Base-by-base conservation (phyloP, 495 filamentous ascomycete species). In the Letharia lupina region DNA sequence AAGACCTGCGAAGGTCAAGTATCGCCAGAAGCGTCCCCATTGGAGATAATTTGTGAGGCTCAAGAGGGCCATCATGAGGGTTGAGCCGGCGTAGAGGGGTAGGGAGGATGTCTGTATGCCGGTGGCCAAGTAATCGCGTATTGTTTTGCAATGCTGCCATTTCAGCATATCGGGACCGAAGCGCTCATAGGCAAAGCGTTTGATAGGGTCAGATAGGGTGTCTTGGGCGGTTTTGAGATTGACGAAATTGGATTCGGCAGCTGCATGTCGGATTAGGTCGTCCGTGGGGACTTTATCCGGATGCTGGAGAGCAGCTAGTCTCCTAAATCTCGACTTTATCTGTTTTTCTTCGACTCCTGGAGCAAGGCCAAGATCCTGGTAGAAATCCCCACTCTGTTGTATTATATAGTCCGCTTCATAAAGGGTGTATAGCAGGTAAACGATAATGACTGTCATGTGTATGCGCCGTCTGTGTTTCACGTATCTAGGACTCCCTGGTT, bases 371-470 rank as follows among this genome's bases (percentile, higher is more conserved):
- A 98, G 81, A 54, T 84, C 83, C 57, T 83, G 76, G 77, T 96
- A 98, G 78, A 89, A 96, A 78, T 89, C 83, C 33, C 87, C 85
- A 0, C 80, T 77, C 62, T 81, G 79, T 50, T 84, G 88, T 4
- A 98, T 77, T 57, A 89, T 83, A 76, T 89, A 87, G 80, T 96
- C 91, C 64, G 89, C 87, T 77, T 98, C 93, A 78, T 92, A 96
- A 70, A 98, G 86, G 44, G 90, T 97, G 79, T 96, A 98, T 66
- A 90, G 77, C 28, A 98, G 88, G 77, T 98, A 98, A 56, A 83
- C 73, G 48, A 86, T 75, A 23, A 97, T 88, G 69, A 98, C 89
- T 61, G 84, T 74, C 74, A 92, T 88, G 74, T 93, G 87, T 74
- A 96, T 92, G 70, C 85, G 84, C 37, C 87, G 89, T 50, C 91